Evolutionary conservation across 371 early-diverging fungal species (phyloP).

Genomic region (Coemansia sp.): DNA sequence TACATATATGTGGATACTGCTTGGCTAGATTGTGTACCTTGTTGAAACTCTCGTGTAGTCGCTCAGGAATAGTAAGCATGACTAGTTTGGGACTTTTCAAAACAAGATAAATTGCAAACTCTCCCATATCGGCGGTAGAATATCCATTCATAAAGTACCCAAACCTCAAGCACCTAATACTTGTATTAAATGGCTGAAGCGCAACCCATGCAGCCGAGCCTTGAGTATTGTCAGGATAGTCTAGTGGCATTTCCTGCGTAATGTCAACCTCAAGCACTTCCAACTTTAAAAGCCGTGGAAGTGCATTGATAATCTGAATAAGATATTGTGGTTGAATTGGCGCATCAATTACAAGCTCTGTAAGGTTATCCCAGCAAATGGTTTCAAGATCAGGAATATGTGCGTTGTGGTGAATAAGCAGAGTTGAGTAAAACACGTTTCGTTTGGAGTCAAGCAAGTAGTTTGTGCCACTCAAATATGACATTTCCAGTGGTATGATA

Average conservation of each 20-base stretch:
- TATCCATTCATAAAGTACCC: conserved; percentile 5
- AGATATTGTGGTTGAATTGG: not conserved
- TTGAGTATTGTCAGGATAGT: not conserved
- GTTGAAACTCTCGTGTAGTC: not conserved
- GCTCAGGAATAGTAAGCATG: not conserved
- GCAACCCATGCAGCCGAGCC: not conserved
- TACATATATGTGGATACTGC: not conserved
- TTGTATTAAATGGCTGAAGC: not conserved
- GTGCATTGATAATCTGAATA: not conserved
- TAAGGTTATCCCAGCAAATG: not conserved
- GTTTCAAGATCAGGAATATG: not conserved
- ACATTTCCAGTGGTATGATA: not conserved
- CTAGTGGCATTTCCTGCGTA: not conserved
- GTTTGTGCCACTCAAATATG: not conserved
- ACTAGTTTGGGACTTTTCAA: not conserved
- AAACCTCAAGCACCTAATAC: not conserved
- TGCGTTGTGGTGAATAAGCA: not conserved
- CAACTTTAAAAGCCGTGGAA: not conserved
- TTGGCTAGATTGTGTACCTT: not conserved
- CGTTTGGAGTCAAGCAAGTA: not conserved
- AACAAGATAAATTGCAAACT: not conserved
- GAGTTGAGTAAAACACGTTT: not conserved
- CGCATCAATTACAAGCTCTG: conserved; percentile 6
- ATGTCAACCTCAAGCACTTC: conserved; percentile 2
- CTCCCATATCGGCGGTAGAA: not conserved